Conservation (phyloP, 768 basidiomycete genomes). For the Termitomyces sp. region DNA sequence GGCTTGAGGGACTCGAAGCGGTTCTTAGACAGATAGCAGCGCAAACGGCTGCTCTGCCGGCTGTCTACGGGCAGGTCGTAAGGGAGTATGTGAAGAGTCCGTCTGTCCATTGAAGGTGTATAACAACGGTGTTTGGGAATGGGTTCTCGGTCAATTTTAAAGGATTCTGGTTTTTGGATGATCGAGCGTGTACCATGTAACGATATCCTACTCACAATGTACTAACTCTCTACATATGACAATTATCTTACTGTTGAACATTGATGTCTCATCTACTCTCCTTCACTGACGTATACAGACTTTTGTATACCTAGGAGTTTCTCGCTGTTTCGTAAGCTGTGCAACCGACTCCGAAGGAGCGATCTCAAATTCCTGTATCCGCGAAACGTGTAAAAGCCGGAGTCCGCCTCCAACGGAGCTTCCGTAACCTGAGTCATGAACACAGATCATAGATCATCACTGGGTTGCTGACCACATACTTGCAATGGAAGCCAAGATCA, state of each 20-base stretch:
- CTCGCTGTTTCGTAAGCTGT: not conserved
- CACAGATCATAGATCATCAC: too few species aligned
- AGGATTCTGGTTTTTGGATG: not conserved
- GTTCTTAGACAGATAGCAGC: constrained; percentile 20
- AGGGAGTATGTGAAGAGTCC: constrained; percentile 12
- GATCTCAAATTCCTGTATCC: not conserved
- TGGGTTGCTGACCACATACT: too few species aligned
- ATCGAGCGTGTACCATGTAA: not conserved
- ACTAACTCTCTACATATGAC: not conserved
- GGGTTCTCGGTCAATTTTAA: not conserved
- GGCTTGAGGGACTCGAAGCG: constrained; percentile 17
- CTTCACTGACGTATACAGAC: not conserved
- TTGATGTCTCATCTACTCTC: not conserved
- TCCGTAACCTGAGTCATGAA: too few species aligned
- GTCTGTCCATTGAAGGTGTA: not conserved
- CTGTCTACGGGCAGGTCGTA: constrained; percentile 23
- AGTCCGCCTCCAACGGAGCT: too few species aligned
- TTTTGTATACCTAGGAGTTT: not conserved
- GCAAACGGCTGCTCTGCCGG: constrained; percentile 22
- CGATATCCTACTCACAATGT: not conserved
- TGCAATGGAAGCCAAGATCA: too few species aligned
- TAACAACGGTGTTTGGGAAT: too few species aligned
- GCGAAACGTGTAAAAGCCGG: too few species aligned
- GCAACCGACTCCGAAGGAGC: too few species aligned
- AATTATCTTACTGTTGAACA: not conserved